Evolutionary conservation across 169 alveolate genomes (phyloP), one percentile per base, ranked within the genome.

Genomic region (Condylostoma magnum): DNA sequence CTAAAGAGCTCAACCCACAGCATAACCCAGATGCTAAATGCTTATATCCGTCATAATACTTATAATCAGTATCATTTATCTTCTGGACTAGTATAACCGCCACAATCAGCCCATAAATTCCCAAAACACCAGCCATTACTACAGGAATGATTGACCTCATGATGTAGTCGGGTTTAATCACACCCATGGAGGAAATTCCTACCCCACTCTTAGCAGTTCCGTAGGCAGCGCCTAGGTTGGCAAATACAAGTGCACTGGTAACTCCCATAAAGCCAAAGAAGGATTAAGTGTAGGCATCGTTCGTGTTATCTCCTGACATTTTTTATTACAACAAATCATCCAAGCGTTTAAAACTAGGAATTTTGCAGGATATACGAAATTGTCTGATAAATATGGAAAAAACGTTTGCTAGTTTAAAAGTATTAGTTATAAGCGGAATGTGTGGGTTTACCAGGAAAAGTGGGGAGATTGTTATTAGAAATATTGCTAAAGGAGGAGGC

Each of bases 81-180:
- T 90, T 92, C 57, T 87, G 83, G 44, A 82, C 58, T 34, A 93
- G 74, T 46, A 93, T 89, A 38, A 92, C 96, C 22, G 95, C 85
- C 10, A 93, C 94, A 47, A 93, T 93, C 75, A 93, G 84, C 33
- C 97, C 97, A 86, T 93, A 93, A 57, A 93, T 92, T 47, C 97
- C 97, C 58, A 93, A 79, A 55, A 93, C 91, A 84, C 97, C 97
- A 33, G 97, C 97, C 97, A 93, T 93, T 73, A 93, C 90, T 41
- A 92, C 94, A 30, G 97, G 97, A 55, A 93, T 91, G 34, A 93
- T 74, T 27, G 96, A 89, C 76, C 89, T 90, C 87, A 93, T 90
- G 41, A 93, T 91, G 20, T 86, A 65, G 37, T 89, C 94, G 47
- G 97, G 97, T 58, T 91, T 93, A 85, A 90, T 77, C 25, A 93